phyloP scores from a whole-genome alignment of 768 basidiomycete species.

The Imleria badia region DNA sequence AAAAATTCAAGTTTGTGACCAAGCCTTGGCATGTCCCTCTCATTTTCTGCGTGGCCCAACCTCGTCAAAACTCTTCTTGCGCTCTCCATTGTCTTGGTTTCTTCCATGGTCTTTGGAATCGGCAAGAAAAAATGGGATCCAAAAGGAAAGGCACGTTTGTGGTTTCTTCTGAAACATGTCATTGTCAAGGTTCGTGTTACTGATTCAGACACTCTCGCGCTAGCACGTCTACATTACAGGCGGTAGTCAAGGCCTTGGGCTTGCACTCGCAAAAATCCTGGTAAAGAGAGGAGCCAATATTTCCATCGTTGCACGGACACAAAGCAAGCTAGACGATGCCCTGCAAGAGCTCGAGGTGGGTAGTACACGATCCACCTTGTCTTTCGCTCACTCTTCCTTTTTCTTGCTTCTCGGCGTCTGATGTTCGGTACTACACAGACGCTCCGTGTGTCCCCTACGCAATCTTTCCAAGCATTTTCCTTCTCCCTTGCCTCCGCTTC shows the following conservation, averaged over 20 bases:
- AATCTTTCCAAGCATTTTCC: conserved; percentile 66
- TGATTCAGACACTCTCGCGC: not conserved
- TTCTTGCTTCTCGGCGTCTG: not conserved
- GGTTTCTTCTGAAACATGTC: too few species aligned
- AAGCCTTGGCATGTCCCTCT: not conserved
- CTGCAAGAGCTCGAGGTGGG: conserved; percentile 64
- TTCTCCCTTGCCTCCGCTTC: conserved; percentile 56
- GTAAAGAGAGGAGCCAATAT: conserved; percentile 73
- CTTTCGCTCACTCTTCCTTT: not conserved
- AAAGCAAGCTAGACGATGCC: conserved; percentile 60
- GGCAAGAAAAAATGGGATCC: conserved; percentile 48
- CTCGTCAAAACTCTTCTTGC: conserved; percentile 9
- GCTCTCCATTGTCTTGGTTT: conserved; percentile 7
- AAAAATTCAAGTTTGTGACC: too few species aligned
- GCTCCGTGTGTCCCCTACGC: conserved; percentile 51
- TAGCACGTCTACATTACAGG: conserved; percentile 89
- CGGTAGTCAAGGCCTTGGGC: conserved; percentile 78
- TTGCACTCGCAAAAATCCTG: conserved; percentile 67
- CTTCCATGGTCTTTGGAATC: conserved; percentile 20
- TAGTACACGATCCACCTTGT: not conserved
- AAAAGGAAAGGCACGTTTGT: conserved; percentile 37
- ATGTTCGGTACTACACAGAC: conserved; percentile 36
- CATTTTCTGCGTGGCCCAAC: not conserved
- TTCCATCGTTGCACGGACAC: conserved; percentile 80
- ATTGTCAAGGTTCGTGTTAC: not conserved